These are phyloP conservation scores for Paraconiothyrium brasiliense DNA, from an alignment of 2,329 filamentous ascomycete genomes.

Conservation along the genomic window DNA sequence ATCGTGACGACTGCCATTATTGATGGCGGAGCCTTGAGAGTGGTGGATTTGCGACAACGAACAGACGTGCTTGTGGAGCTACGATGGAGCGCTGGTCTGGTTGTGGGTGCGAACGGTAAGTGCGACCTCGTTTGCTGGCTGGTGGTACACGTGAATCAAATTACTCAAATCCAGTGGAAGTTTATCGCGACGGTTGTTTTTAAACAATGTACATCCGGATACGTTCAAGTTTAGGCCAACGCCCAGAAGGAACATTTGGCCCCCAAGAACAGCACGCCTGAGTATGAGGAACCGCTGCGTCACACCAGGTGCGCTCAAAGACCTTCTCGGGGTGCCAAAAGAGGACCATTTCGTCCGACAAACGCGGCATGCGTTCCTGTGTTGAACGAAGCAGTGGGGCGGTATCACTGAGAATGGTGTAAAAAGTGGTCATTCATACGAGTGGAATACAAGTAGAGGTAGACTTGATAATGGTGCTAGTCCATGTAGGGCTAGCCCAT, in stretches of 20 bases:
- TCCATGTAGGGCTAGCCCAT: too few relatives aligned
- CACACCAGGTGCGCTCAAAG: background rate
- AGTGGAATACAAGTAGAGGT: too few relatives aligned
- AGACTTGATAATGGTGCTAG: too few relatives aligned
- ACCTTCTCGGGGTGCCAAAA: background rate
- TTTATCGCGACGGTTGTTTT: too few relatives aligned
- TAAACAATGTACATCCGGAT: background rate
- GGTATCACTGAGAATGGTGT: background rate
- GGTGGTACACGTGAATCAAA: too few relatives aligned
- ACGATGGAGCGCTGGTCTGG: background rate
- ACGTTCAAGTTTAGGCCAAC: background rate
- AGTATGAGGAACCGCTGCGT: background rate
- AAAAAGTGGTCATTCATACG: too few relatives aligned
- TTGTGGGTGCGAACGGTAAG: too few relatives aligned
- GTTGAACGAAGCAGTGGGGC: background rate
- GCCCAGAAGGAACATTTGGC: background rate
- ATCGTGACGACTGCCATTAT: conserved; percentile 28
- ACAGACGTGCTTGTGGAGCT: background rate
- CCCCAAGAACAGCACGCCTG: conserved; percentile 3
- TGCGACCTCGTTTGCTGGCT: too few relatives aligned
- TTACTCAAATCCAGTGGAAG: too few relatives aligned
- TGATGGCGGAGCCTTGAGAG: background rate
- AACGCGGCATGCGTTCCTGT: background rate
- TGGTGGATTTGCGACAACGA: background rate
- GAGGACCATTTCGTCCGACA: background rate